These are phyloP conservation scores for Trichopus zeylanicus DNA, from an alignment of 116 monocot genomes.

Conservation along the genomic window DNA sequence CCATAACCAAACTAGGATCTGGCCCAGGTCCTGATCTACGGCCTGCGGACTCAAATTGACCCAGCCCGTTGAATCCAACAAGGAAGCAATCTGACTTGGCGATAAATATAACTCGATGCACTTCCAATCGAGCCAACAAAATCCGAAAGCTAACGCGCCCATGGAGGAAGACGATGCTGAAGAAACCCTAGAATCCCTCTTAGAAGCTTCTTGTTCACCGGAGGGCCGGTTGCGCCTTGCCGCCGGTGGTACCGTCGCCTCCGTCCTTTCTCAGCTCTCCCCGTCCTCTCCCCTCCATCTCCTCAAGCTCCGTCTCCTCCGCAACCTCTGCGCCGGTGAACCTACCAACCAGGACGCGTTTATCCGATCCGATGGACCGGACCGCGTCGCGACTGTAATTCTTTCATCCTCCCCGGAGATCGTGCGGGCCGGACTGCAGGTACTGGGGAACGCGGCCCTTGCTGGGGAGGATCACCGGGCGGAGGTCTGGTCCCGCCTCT, in stretches of 20 bases:
- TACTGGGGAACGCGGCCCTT: slow-evolving; percentile 50
- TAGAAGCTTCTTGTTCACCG: slow-evolving; percentile 33
- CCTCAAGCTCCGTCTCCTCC: slow-evolving; percentile 47
- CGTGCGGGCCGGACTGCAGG: slow-evolving; percentile 43
- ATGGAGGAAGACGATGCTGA: slow-evolving; percentile 1
- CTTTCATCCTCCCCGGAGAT: slow-evolving; percentile 12
- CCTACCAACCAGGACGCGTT: slow-evolving; percentile 43
- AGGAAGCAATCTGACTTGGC: too few relatives aligned
- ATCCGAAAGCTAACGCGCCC: too few relatives aligned
- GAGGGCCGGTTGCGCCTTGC: slow-evolving; percentile 29
- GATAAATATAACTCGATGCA: too few relatives aligned
- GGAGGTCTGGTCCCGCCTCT: slow-evolving; percentile 47
- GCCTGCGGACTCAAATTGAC: too few relatives aligned
- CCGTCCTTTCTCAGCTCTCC: slow-evolving; percentile 11
- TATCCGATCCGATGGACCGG: slow-evolving; percentile 27
- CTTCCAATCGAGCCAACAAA: too few relatives aligned
- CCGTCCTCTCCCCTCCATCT: slow-evolving; percentile 13
- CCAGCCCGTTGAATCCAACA: too few relatives aligned
- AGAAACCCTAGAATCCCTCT: slow-evolving; percentile 28
- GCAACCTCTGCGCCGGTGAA: slow-evolving; percentile 76
- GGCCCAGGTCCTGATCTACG: too few relatives aligned
- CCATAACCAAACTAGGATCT: too few relatives aligned
- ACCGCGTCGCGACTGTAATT: background rate
- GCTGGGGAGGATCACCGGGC: slow-evolving; percentile 43
- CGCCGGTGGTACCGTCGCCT: slow-evolving; percentile 16